Conservation (phyloP, 352 stramenopile genomes). For the Phytophthora palmivora region DNA sequence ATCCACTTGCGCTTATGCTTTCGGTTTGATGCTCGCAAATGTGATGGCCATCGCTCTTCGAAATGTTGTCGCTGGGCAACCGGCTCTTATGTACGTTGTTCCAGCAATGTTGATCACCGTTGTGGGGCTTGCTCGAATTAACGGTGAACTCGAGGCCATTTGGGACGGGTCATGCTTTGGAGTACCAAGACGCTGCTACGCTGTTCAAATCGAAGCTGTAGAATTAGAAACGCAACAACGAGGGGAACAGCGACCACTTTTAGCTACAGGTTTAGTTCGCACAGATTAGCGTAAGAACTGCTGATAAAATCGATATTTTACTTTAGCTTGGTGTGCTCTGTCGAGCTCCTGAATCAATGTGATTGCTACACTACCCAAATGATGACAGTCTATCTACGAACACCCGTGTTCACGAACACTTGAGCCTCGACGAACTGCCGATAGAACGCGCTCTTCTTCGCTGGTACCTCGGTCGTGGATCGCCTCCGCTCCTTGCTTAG, state of each 20-base stretch:
- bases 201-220: slow-evolving; percentile 17
- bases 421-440: slow-evolving; percentile 5
- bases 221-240: slow-evolving; percentile 22
- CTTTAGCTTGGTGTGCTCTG: too few species aligned
- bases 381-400: slow-evolving; percentile 4
- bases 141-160: slow-evolving; percentile 70
- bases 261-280: slow-evolving; percentile 9
- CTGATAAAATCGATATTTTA: too few species aligned
- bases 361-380: not conserved
- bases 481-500: slow-evolving; percentile 1
- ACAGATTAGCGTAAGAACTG: too few species aligned
- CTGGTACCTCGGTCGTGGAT: not conserved
- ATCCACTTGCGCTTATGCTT: slow-evolving; percentile 80
- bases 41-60: slow-evolving; percentile 91
- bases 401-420: slow-evolving; percentile 9
- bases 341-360: too few species aligned
- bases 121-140: slow-evolving; percentile 51
- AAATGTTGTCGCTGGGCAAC: slow-evolving; percentile 88
- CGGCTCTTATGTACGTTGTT: slow-evolving; percentile 96
- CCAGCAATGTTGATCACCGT: slow-evolving; percentile 86
- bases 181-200: slow-evolving; percentile 23
- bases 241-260: slow-evolving; percentile 29
- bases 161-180: slow-evolving; percentile 76
- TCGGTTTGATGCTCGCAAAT: slow-evolving; percentile 93
- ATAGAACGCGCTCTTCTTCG: slow-evolving; percentile 2